These are phyloP conservation scores for Nothophaeocryptopus gaeumannii DNA, from an alignment of 2,329 filamentous ascomycete genomes.

Conservation along the genomic window DNA sequence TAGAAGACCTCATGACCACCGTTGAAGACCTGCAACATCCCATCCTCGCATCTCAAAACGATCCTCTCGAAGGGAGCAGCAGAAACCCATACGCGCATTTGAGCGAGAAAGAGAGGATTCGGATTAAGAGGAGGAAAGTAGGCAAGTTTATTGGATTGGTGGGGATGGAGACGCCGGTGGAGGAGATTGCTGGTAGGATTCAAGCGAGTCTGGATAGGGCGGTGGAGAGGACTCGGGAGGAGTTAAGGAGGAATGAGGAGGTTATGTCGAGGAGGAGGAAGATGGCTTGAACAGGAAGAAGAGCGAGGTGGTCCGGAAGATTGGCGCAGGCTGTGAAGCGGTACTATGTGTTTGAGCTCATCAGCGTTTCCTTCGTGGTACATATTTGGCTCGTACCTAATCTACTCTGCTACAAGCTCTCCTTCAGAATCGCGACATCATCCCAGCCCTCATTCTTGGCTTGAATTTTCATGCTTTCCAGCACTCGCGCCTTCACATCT, in stretches of 20 bases:
- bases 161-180: slow-evolving; percentile 56
- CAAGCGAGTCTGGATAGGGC: slow-evolving; percentile 34
- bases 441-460: slow-evolving; percentile 39
- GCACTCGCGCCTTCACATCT: slow-evolving; percentile 61
- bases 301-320: too few species aligned
- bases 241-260: slow-evolving; percentile 35
- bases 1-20: slow-evolving; percentile 31
- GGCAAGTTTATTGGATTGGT: slow-evolving; percentile 71
- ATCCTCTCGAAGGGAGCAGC: slow-evolving; percentile 4
- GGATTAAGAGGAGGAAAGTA: slow-evolving; percentile 65
- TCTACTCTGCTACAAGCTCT: slow-evolving; percentile 21
- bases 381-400: too few species aligned
- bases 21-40: slow-evolving; percentile 39
- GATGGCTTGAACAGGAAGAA: slow-evolving; percentile 21
- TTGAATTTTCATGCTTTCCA: slow-evolving; percentile 77
- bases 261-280: slow-evolving; percentile 34
- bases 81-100: slow-evolving; percentile 31
- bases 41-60: slow-evolving; percentile 3
- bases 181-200: slow-evolving; percentile 45
- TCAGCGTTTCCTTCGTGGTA: too few species aligned
- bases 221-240: slow-evolving; percentile 30
- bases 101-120: slow-evolving; percentile 39
- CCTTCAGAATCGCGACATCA: slow-evolving; percentile 26
- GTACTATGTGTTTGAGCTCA: too few species aligned
- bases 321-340: too few species aligned